A percentile compares a stretch with the other conserved stretches of the same genome.
These are phyloP conservation scores for Blastocystis sp. DNA, from an alignment of 352 stramenopile species.

Conservation along the genomic window DNA sequence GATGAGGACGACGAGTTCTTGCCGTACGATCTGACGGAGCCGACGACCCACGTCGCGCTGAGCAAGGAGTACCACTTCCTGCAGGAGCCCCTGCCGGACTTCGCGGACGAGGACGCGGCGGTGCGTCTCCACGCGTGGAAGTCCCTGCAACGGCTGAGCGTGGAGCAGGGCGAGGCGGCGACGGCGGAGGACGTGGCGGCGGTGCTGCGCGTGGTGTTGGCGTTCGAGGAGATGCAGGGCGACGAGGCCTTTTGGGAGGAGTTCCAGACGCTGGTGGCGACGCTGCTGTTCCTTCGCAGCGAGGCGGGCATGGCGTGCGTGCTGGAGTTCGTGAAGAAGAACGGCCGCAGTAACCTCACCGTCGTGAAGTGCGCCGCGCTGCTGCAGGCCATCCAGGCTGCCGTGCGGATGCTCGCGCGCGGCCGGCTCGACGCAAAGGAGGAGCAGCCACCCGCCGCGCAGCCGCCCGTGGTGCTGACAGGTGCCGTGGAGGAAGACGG, in stretches of 20 bases:
- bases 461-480: neutral
- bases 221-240: slow-evolving; percentile 37
- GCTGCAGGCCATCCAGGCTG: slow-evolving; percentile 1
- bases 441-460: neutral
- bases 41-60: neutral
- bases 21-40: slow-evolving; percentile 49
- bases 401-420: neutral
- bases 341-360: slow-evolving; percentile 16
- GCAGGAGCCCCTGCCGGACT: neutral
- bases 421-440: neutral
- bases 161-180: neutral
- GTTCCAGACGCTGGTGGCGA: neutral
- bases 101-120: slow-evolving; percentile 7
- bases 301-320: slow-evolving; percentile 15
- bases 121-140: slow-evolving; percentile 7
- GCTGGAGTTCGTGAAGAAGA: slow-evolving; percentile 36
- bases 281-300: neutral
- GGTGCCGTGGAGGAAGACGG: neutral
- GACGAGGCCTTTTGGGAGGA: slow-evolving; percentile 13
- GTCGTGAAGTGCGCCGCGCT: slow-evolving; percentile 20
- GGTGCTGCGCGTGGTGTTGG: neutral
- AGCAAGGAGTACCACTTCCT: neutral
- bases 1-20: slow-evolving; percentile 52
- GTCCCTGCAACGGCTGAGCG: neutral
- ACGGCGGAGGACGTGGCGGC: neutral